Conservation (phyloP, 768 basidiomycete species). For the Multifurca ochricompacta region DNA sequence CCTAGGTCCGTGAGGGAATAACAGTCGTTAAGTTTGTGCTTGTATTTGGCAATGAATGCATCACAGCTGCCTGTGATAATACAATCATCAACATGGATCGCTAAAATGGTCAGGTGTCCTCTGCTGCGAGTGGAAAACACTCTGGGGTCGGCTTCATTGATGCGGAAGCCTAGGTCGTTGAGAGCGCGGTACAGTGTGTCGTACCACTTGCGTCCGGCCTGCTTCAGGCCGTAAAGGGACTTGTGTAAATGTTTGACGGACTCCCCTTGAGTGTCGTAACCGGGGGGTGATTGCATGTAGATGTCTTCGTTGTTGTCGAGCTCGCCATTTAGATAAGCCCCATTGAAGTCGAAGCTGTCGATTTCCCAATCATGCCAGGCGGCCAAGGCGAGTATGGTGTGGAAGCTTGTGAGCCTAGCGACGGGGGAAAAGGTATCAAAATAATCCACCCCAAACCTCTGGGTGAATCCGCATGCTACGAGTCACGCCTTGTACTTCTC, state of each 20-base stretch:
- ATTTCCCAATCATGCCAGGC: constrained; percentile 10
- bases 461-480: constrained; percentile 35
- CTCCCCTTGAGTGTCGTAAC: background rate
- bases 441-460: constrained; percentile 33
- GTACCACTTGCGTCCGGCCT: background rate
- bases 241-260: background rate
- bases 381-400: constrained; percentile 25
- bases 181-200: no score
- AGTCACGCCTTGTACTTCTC: constrained; percentile 32
- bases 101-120: no score
- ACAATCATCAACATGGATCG: no score
- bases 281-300: background rate
- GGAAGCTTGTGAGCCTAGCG: constrained; percentile 23
- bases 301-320: background rate
- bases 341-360: background rate
- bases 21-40: no score
- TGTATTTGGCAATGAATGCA: no score
- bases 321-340: background rate
- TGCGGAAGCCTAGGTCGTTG: no score
- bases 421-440: constrained; percentile 28
- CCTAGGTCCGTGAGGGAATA: no score
- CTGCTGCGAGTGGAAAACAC: no score
- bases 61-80: no score
- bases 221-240: background rate
- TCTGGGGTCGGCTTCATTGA: no score